These are phyloP conservation scores for Pseudonitzschia pungens DNA, from an alignment of 108 stramenopile species.

Conservation along the genomic window DNA sequence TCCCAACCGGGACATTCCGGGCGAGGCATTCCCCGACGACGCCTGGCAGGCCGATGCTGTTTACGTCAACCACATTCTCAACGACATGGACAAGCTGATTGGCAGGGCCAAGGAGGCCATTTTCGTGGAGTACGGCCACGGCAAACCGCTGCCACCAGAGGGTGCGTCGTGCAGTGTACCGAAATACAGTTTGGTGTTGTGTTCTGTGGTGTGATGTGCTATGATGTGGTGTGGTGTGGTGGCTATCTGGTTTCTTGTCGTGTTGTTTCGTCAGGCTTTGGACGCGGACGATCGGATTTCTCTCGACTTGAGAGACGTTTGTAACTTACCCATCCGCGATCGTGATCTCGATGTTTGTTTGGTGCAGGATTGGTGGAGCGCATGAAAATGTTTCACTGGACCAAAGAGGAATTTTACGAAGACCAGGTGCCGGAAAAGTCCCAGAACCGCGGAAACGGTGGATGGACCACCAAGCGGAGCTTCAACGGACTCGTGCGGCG, in stretches of 20 bases:
- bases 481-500: slow-evolving; percentile 70
- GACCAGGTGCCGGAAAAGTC: slow-evolving; percentile 32
- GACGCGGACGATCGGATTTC: too few species aligned
- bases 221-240: too few species aligned
- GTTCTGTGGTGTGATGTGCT: too few species aligned
- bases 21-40: slow-evolving; percentile 66
- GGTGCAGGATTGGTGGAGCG: slow-evolving; percentile 32
- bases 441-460: slow-evolving; percentile 45
- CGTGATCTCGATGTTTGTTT: too few species aligned
- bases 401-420: slow-evolving; percentile 48
- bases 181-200: too few species aligned
- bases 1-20: slow-evolving; percentile 65
- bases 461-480: slow-evolving; percentile 76
- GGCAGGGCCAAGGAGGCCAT: slow-evolving; percentile 72
- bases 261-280: background rate
- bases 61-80: slow-evolving; percentile 81
- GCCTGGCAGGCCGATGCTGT: slow-evolving; percentile 89
- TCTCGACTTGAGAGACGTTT: too few species aligned
- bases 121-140: slow-evolving; percentile 68
- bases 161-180: slow-evolving; percentile 3
- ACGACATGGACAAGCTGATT: slow-evolving; percentile 68
- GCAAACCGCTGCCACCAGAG: slow-evolving; percentile 54
- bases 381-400: slow-evolving; percentile 60
- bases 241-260: too few species aligned
- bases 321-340: too few species aligned